Evolutionary conservation across 805 yeast species (phyloP).

Genomic region (Sugiyamaella mastotermitis): DNA sequence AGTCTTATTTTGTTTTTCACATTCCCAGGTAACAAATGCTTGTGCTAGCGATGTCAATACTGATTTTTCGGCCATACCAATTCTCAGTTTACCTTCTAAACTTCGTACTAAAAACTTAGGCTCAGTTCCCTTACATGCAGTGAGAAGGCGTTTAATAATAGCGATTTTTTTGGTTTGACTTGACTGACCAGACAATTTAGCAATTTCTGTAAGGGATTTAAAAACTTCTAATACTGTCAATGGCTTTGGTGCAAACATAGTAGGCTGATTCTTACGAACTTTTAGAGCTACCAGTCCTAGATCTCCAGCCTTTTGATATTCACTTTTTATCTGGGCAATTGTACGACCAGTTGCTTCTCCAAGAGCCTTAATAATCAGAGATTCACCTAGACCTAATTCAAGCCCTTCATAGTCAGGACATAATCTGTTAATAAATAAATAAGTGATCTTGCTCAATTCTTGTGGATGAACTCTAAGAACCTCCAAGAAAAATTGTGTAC

Average conservation of each 20-base stretch:
- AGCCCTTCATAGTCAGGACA: conserved; percentile 97
- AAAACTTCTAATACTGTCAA: conserved; percentile 71
- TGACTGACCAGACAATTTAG: conserved; percentile 69
- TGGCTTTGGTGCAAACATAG: conserved; percentile 89
- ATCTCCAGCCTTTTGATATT: conserved; percentile 79
- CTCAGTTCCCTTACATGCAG: conserved; percentile 79
- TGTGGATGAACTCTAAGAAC: conserved; percentile 51
- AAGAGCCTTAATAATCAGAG: conserved; percentile 78
- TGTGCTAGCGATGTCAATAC: conserved; percentile 80
- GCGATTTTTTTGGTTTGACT: conserved; percentile 76
- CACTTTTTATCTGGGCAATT: conserved; percentile 59
- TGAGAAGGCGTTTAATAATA: conserved; percentile 74
- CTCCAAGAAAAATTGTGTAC: conserved; percentile 65
- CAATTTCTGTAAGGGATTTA: conserved; percentile 66
- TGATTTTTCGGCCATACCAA: conserved; percentile 91
- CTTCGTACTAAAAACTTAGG: conserved; percentile 89
- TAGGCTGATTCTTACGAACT: conserved; percentile 78
- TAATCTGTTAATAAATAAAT: conserved; percentile 76
- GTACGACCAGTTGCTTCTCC: conserved; percentile 87
- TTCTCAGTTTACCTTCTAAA: conserved; percentile 86
- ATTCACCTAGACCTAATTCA: conserved; percentile 91
- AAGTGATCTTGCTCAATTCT: conserved; percentile 64
- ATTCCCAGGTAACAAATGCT: conserved; percentile 66
- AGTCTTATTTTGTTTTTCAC: conserved; percentile 25
- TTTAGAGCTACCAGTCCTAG: conserved; percentile 82